These are phyloP conservation scores for Chlorella sp. DNA, from an alignment of 139 green algal species.

Conservation along the genomic window DNA sequence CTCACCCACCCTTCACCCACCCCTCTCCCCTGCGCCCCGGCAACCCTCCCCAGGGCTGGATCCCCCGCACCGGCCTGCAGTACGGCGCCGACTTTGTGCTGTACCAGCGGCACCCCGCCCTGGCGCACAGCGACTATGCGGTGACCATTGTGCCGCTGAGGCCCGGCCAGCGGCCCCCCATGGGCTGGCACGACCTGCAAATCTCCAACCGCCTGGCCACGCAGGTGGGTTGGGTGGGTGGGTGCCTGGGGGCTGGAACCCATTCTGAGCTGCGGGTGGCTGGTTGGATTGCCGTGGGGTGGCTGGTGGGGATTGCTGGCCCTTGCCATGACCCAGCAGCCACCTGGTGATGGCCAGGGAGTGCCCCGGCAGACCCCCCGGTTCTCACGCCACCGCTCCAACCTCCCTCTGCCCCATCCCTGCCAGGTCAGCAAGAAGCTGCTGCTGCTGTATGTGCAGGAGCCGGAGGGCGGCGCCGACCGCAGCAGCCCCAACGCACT, in stretches of 20 bases:
- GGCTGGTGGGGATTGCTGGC: too few relatives aligned
- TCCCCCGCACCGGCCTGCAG: constrained; percentile 66
- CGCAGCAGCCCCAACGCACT: constrained; percentile 36
- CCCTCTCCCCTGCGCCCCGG: too few relatives aligned
- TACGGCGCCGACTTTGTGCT: constrained; percentile 72
- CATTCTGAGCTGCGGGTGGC: too few relatives aligned
- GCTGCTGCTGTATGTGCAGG: constrained; percentile 55
- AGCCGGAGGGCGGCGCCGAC: constrained; percentile 16
- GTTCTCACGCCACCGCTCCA: too few relatives aligned
- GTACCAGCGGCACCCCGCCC: constrained; percentile 64
- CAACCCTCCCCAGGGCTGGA: constrained; percentile 76
- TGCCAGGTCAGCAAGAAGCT: constrained; percentile 60
- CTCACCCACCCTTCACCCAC: too few relatives aligned
- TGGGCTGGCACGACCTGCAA: constrained; percentile 60
- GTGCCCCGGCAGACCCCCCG: too few relatives aligned
- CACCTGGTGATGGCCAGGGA: too few relatives aligned
- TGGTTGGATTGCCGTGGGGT: too few relatives aligned
- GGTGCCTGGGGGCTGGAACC: too few relatives aligned
- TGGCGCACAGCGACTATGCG: constrained; percentile 55
- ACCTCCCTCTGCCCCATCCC: too few relatives aligned
- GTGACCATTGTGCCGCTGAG: constrained; percentile 50
- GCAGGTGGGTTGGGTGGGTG: constrained; percentile 25
- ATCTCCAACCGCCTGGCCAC: constrained; percentile 56
- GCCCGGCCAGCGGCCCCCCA: background rate
- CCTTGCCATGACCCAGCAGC: too few relatives aligned